Percentiles rank a stretch among this genome's conserved stretches.
Evolutionary conservation across 306 rosid genomes (phyloP).

Genomic region (Vigna reflexopilosa): DNA sequence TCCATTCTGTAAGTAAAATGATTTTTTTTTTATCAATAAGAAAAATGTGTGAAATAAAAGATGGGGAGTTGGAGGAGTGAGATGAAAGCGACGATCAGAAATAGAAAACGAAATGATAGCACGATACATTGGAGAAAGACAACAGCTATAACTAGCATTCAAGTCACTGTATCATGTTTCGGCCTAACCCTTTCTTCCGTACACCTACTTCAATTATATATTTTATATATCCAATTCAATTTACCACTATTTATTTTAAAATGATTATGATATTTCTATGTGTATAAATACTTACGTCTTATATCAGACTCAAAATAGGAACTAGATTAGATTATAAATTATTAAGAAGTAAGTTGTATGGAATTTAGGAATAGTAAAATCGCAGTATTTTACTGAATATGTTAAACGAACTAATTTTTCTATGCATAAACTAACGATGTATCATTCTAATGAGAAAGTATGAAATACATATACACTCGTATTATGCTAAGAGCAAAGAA

Average conservation of each 20-base stretch:
- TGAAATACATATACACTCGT: neutral
- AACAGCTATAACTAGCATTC: constrained; percentile 1
- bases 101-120: constrained; percentile 34
- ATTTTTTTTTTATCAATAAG: neutral
- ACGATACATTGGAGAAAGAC: constrained; percentile 40
- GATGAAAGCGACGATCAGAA: neutral
- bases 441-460: neutral
- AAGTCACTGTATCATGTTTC: neutral
- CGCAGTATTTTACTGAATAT: neutral
- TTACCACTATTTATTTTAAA: neutral
- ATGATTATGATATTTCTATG: too few species aligned
- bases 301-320: neutral
- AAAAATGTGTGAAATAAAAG: neutral
- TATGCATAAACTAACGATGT: neutral
- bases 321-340: neutral
- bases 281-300: neutral
- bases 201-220: neutral
- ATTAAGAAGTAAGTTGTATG: neutral
- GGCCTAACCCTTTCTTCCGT: constrained; percentile 22
- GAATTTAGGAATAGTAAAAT: neutral
- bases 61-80: neutral
- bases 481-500: neutral
- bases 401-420: neutral
- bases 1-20: neutral
- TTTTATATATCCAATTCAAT: neutral